phyloP scores from a whole-genome alignment of 2,329 filamentous ascomycete genomes.

The Arachnopeziza araneosa region DNA sequence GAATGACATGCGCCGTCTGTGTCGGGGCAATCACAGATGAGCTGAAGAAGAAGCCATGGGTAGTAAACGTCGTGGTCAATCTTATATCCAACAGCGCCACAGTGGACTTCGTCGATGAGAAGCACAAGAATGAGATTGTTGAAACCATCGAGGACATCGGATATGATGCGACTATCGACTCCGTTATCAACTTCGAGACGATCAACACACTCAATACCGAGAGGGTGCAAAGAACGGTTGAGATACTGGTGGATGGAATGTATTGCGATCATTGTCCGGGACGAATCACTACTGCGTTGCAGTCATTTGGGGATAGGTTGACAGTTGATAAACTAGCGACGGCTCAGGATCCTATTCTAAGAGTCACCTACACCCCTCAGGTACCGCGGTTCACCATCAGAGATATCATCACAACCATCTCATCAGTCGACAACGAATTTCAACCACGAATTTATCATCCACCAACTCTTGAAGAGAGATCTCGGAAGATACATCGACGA shows the following conservation, averaged over 20 bases:
- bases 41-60: slow-evolving; percentile 41
- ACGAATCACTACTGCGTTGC: slow-evolving; percentile 49
- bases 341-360: slow-evolving; percentile 59
- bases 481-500: slow-evolving; percentile 62
- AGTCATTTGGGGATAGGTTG: neutral
- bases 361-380: slow-evolving; percentile 63
- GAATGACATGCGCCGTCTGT: slow-evolving; percentile 54
- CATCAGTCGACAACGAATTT: slow-evolving; percentile 60
- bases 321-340: slow-evolving; percentile 44
- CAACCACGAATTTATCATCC: slow-evolving; percentile 68
- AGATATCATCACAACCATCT: slow-evolving; percentile 63
- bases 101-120: slow-evolving; percentile 40
- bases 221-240: slow-evolving; percentile 44
- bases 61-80: slow-evolving; percentile 44
- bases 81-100: slow-evolving; percentile 48
- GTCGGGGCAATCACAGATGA: slow-evolving; percentile 42
- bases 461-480: slow-evolving; percentile 77
- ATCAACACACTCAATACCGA: slow-evolving; percentile 13
- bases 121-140: slow-evolving; percentile 39
- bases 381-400: slow-evolving; percentile 69
- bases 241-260: slow-evolving; percentile 64
- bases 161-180: slow-evolving; percentile 58
- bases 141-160: slow-evolving; percentile 55
- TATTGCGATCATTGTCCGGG: slow-evolving; percentile 68
- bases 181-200: slow-evolving; percentile 30